Evolutionary conservation across 768 basidiomycete species (phyloP), one percentile per base, ranked within the genome.

Genomic region (Neoboletus subvelutipes): DNA sequence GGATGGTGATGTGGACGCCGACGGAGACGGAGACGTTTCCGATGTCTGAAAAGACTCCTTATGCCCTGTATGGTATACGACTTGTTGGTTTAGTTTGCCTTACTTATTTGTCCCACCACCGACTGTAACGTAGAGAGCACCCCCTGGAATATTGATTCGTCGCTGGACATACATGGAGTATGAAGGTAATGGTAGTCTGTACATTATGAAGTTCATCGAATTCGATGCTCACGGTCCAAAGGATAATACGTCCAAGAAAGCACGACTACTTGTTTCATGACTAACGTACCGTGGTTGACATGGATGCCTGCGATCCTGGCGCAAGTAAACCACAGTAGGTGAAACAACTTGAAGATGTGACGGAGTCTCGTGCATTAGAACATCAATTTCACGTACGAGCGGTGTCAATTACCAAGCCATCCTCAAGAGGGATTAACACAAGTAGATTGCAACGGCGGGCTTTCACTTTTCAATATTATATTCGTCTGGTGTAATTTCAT

Each of bases 91-190:
- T 66, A 50, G 51, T 58, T 56, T 59, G 59, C 36, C 36, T 37
- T 31, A 18, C 45, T 60, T 55, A 40, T 57, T 55, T 50, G 42
- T 41, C 31, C 40, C 43, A 41, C 40, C 43, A 41, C 31, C 47
- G 15, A 55, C 45, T 73, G 71, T 72, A 68, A 17, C 60, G 57
- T 70, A 60, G 55, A 54, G 49, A 52, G 24, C 45, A 57, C 20
- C 26, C 37, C 8, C 31, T 33, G 59, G 41, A 33, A 57, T 13
- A 20, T 40, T 42, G 54, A 18, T 43, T 26, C 6, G 10, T 24
- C 26, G n/a, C 26, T 26, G 17, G 20, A 34, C 41, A 36, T 29
- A 13, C 18, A 39, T 18, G 39, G 57, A 28, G 1, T 12, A 34
- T 15, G 24, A 29, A 29, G n/a, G 12, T 15, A 10, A 52, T 15